Conservation (phyloP, 1,139 yeast species). For the Geotrichum macrosporum region DNA sequence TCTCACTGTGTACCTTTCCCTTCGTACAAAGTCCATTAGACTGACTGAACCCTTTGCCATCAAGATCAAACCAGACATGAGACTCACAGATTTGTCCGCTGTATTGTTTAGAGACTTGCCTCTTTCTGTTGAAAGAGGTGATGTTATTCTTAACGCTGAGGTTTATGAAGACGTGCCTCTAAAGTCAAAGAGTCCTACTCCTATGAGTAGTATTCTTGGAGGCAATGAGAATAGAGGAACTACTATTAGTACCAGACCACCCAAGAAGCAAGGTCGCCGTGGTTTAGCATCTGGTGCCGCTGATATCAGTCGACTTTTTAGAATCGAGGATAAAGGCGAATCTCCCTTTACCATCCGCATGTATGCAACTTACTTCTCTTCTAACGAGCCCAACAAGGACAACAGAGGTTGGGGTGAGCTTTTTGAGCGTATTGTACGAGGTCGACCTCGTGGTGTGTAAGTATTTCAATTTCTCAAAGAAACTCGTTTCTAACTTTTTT, state of each 20-base stretch:
- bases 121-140: conserved; percentile 45
- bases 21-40: conserved; percentile 61
- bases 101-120: conserved; percentile 79
- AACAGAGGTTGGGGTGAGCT: conserved; percentile 90
- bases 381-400: conserved; percentile 32
- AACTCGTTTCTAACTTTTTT: conserved; percentile 5
- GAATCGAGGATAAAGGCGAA: conserved; percentile 61
- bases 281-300: conserved; percentile 90
- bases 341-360: conserved; percentile 66
- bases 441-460: conserved; percentile 66
- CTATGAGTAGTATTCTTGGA: conserved; percentile 18
- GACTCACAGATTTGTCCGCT: conserved; percentile 65
- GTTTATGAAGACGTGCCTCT: conserved; percentile 35
- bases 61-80: conserved; percentile 58
- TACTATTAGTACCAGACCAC: conserved; percentile 17
- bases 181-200: conserved; percentile 23
- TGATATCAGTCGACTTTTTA: conserved; percentile 75
- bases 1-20: conserved; percentile 65
- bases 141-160: conserved; percentile 35
- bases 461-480: conserved; percentile 10
- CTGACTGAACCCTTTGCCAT: conserved; percentile 80
- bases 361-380: conserved; percentile 60
- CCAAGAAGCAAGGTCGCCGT: conserved; percentile 47
- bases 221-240: conserved; percentile 1
- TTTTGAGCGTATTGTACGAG: conserved; percentile 71